Base-by-base conservation (phyloP, 148 eudicot species). In the Linanthus parryae region DNA sequence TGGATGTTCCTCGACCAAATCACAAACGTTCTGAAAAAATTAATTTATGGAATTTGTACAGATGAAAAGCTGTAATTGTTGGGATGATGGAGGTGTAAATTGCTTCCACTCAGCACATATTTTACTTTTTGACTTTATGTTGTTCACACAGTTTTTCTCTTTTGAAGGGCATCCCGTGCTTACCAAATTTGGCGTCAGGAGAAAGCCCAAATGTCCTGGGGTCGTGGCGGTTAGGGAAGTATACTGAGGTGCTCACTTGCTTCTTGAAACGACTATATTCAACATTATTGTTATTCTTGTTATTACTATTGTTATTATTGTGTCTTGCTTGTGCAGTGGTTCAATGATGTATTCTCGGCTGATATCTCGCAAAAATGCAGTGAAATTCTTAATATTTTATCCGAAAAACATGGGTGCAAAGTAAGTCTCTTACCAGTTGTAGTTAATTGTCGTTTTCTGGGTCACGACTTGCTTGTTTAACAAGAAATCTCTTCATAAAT, bases 301-400 rank as follows among this genome's bases (percentile, higher is more conserved):
- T 1, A 23, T 50, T 5, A 20, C 19, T 12, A 1, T 33, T 63
- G 24, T 47, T 42, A n/a, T n/a, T n/a, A n/a, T n/a, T n/a, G n/a
- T n/a, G n/a, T n/a, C n/a, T 26, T 50, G 58, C 37, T 62, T 36
- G 30, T 73, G 80, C 91, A 94, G 99, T 94, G 99, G 99, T 84
- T 94, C 61, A 80, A 94, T 72, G 99, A 94, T 74, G 99, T 88
- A 4, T 76, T 76, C 66, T 80, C 99, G 15, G 65, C 75, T 61
- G 96, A 88, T 61, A 78, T 94, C 69, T 76, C 96, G 56, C 67
- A 69, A 42, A 94, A 80, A 78, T 94, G 99, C 44, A 78, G 73
- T 45, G 72, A 76, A 52, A 81, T 81, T 72, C 80, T 94, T 54
- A 82, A 69, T 52, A 59, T 72, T 61, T 68, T 94, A 56, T 68